Evolutionary conservation across 2,329 filamentous ascomycete genomes (phyloP).

Genomic region (Ceratocystis lukuohia): DNA sequence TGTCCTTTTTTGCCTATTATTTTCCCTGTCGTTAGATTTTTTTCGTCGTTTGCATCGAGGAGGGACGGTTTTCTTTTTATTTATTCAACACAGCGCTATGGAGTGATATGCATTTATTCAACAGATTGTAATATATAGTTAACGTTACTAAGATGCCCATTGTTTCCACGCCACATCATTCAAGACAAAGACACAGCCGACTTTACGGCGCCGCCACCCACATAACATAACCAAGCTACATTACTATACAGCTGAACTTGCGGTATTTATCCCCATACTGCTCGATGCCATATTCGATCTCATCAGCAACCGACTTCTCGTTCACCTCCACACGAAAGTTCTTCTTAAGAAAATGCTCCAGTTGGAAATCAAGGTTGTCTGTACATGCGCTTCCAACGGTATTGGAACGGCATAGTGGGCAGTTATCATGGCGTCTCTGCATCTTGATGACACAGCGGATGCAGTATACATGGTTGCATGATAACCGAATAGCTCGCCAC

Average conservation of each 20-base stretch:
- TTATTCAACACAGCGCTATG: constrained; percentile 6
- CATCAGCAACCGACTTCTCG: constrained; percentile 56
- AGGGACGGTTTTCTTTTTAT: not conserved
- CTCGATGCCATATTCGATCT: constrained; percentile 60
- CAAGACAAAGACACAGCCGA: not conserved
- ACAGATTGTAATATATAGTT: constrained; percentile 4
- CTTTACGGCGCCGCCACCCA: not conserved
- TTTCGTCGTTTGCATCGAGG: too few relatives aligned
- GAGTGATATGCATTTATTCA: constrained; percentile 1
- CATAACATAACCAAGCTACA: constrained; percentile 31
- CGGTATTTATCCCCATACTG: constrained; percentile 55
- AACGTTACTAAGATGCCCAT: not conserved
- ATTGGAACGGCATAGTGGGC: constrained; percentile 62
- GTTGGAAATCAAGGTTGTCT: constrained; percentile 54
- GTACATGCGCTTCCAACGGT: constrained; percentile 50
- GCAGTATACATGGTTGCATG: constrained; percentile 67
- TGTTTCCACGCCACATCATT: not conserved
- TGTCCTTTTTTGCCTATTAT: not conserved
- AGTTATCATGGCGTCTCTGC: constrained; percentile 56
- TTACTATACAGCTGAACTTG: constrained; percentile 44
- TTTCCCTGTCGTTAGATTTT: not conserved
- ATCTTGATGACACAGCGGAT: constrained; percentile 72
- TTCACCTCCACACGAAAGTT: constrained; percentile 63
- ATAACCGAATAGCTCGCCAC: constrained; percentile 67
- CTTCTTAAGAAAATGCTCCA: constrained; percentile 55